These are phyloP conservation scores for Houttuynia cordata DNA, from an alignment of 164 flowering plant genomes.

Conservation along the genomic window DNA sequence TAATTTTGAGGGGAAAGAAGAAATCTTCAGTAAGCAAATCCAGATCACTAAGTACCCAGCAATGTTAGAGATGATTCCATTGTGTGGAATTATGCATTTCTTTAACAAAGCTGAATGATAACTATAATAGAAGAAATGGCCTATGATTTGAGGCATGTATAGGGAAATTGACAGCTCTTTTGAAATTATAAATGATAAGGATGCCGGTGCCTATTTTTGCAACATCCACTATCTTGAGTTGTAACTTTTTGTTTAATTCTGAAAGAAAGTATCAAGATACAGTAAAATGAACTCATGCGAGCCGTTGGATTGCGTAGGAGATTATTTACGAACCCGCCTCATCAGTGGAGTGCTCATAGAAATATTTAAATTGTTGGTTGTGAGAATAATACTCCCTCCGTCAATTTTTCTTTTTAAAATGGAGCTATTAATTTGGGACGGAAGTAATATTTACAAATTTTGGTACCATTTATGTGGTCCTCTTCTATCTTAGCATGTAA, in stretches of 20 bases:
- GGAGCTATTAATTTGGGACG: too few relatives aligned
- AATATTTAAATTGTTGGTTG: too few relatives aligned
- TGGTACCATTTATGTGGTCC: too few relatives aligned
- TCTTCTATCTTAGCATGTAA: too few relatives aligned
- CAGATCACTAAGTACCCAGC: background rate
- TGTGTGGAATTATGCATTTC: constrained; percentile 1
- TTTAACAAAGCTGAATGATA: background rate
- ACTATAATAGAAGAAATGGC: background rate
- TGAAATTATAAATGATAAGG: constrained; percentile 8
- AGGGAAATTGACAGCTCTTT: constrained; percentile 11
- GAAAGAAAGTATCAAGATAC: too few relatives aligned
- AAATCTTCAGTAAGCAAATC: constrained; percentile 3
- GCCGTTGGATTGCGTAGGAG: too few relatives aligned
- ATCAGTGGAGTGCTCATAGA: too few relatives aligned
- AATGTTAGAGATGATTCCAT: background rate
- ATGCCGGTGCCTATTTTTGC: constrained; percentile 7
- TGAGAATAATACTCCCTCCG: too few relatives aligned
- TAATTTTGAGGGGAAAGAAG: constrained; percentile 1
- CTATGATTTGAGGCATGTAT: constrained; percentile 7
- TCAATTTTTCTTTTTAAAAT: too few relatives aligned
- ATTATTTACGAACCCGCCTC: too few relatives aligned
- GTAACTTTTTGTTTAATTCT: background rate
- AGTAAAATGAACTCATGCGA: too few relatives aligned
- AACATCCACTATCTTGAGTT: background rate
- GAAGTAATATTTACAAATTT: too few relatives aligned